Evolutionary conservation across 441 rosid genomes (phyloP).

Genomic region (Populus hybrid): DNA sequence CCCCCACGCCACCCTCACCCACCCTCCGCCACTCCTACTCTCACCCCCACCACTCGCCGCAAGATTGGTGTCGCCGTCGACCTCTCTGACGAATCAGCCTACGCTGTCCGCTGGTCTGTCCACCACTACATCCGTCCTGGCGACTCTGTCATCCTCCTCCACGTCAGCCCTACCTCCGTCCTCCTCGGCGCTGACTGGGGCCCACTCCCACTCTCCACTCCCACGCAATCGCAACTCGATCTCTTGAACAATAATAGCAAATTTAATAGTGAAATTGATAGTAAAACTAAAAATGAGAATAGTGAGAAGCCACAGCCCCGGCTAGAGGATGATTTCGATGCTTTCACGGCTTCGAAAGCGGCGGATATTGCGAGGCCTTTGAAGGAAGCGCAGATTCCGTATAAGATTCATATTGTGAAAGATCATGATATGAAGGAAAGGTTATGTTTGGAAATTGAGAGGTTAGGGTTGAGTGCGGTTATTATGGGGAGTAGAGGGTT

Average conservation of each 20-base stretch:
- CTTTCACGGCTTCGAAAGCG: conserved; percentile 62
- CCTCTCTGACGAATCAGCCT: conserved; percentile 77
- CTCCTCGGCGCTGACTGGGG: conserved; percentile 97
- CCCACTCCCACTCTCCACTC: conserved; percentile 51
- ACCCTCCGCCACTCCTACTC: conserved; percentile 52
- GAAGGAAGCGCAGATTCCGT: conserved; percentile 73
- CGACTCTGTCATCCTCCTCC: conserved; percentile 83
- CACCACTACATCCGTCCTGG: conserved; percentile 82
- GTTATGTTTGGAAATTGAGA: conserved; percentile 83
- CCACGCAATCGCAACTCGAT: background rate
- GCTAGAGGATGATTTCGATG: conserved; percentile 72
- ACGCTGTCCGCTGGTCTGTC: conserved; percentile 83
- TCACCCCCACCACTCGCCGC: conserved; percentile 74
- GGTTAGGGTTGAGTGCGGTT: conserved; percentile 76
- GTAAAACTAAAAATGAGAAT: background rate
- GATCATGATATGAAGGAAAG: conserved; percentile 96
- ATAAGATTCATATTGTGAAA: conserved; percentile 83
- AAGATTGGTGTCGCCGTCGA: conserved; percentile 85
- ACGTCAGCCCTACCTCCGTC: conserved; percentile 81
- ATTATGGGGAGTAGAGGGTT: conserved; percentile 90
- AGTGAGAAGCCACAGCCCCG: conserved; percentile 32
- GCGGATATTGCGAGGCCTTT: conserved; percentile 76
- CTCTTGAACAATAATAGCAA: background rate
- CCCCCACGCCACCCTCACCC: conserved; percentile 52
- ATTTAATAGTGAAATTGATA: background rate